phyloP scores from a whole-genome alignment of 148 eudicot genomes.

The Cornus florida region DNA sequence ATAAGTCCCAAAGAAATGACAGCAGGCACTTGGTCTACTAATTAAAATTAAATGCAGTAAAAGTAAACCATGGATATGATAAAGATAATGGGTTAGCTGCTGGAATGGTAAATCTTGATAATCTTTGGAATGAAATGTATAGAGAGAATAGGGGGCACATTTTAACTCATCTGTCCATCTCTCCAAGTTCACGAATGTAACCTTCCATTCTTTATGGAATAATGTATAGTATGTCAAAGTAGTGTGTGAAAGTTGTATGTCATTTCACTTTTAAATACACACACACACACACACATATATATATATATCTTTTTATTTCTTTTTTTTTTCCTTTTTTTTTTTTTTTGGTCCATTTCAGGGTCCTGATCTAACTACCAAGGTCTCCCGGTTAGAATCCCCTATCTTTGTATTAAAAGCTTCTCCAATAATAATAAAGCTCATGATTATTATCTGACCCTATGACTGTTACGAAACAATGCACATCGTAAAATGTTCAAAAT shows the following conservation, averaged over 20 bases:
- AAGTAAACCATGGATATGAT: too few species aligned
- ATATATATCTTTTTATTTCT: too few species aligned
- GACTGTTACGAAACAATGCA: not conserved
- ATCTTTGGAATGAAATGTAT: too few species aligned
- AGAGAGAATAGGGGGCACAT: too few species aligned
- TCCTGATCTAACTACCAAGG: not conserved
- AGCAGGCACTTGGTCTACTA: constrained; percentile 7
- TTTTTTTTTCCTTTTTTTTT: too few species aligned
- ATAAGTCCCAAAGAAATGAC: not conserved
- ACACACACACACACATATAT: not conserved
- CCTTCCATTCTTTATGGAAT: too few species aligned
- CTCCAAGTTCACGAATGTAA: too few species aligned
- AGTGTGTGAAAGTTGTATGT: not conserved
- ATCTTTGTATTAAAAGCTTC: not conserved
- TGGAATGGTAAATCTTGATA: not conserved
- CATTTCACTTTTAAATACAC: not conserved
- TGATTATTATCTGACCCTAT: not conserved
- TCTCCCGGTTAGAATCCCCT: not conserved
- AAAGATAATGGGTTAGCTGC: not conserved
- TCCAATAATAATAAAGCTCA: not conserved
- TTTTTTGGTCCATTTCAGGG: not conserved
- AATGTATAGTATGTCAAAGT: not conserved
- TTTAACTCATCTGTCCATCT: too few species aligned
- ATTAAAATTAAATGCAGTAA: constrained; percentile 9
- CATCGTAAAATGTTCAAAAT: not conserved